Conservation (phyloP, 2,329 filamentous ascomycete genomes). For the Trichoderma koningii region DNA sequence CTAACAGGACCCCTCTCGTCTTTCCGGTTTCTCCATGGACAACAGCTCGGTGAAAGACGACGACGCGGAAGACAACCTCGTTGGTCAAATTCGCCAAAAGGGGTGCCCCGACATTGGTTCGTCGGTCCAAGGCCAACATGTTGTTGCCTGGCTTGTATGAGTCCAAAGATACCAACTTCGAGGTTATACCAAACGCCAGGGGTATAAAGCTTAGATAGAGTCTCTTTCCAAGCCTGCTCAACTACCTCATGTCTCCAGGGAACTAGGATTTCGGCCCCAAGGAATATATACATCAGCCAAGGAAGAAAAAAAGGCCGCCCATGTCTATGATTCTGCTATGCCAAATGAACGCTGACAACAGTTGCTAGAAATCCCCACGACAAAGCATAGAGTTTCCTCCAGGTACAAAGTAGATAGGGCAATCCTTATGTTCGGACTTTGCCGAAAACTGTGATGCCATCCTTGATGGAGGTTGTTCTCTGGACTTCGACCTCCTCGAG, state of each 20-base stretch:
- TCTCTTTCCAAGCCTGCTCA: background rate
- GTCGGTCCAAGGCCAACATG: background rate
- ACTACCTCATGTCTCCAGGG: background rate
- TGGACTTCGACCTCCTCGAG: slow-evolving; percentile 44
- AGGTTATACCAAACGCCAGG: background rate
- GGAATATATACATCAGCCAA: slow-evolving; percentile 19
- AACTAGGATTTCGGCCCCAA: background rate
- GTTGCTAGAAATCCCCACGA: background rate
- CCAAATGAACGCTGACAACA: background rate
- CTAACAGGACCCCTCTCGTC: background rate
- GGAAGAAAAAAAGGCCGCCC: slow-evolving; percentile 1
- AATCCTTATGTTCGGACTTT: background rate
- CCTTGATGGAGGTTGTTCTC: slow-evolving; percentile 33
- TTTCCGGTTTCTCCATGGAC: too few species aligned
- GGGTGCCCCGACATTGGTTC: background rate
- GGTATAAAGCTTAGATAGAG: background rate
- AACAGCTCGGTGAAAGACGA: background rate
- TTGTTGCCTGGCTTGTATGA: background rate
- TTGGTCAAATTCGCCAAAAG: background rate
- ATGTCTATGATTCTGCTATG: background rate
- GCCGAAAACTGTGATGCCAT: slow-evolving; percentile 34
- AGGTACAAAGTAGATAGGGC: too few species aligned
- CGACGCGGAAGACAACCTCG: background rate
- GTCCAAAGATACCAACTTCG: background rate
- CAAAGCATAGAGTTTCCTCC: background rate